Percentiles rank a stretch among this genome's conserved stretches.
Evolutionary conservation across 768 basidiomycete species (phyloP).

Genomic region (Cyathus striatus): DNA sequence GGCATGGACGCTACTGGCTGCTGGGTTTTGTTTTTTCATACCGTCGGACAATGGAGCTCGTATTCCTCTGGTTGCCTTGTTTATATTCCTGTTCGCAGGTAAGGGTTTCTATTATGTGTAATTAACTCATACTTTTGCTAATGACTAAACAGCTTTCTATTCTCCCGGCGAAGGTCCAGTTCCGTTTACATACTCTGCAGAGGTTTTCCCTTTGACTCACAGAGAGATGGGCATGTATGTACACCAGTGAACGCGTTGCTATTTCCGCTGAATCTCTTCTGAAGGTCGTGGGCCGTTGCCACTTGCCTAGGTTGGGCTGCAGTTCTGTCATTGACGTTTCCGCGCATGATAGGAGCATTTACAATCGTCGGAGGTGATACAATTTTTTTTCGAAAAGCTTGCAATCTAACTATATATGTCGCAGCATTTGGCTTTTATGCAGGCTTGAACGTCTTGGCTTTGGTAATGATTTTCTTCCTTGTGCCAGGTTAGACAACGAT

Average conservation of each 20-base stretch:
- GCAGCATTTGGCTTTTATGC: constrained; percentile 51
- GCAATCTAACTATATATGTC: too few relatives aligned
- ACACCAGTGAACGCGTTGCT: too few relatives aligned
- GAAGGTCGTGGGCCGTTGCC: constrained; percentile 50
- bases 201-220: constrained; percentile 83
- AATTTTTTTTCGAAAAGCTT: too few relatives aligned
- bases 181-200: constrained; percentile 87
- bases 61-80: constrained; percentile 37
- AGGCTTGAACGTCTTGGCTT: constrained; percentile 40
- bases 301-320: constrained; percentile 45
- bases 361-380: constrained; percentile 22
- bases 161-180: constrained; percentile 89
- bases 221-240: constrained; percentile 58
- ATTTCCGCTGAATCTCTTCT: constrained; percentile 16
- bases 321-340: constrained; percentile 41
- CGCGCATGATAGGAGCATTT: constrained; percentile 36
- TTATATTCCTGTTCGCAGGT: constrained; percentile 40
- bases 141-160: constrained; percentile 49
- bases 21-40: constrained; percentile 71
- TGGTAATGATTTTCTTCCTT: constrained; percentile 47
- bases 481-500: constrained; percentile 31
- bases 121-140: too few relatives aligned
- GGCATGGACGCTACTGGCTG: constrained; percentile 67
- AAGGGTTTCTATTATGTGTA: constrained; percentile 2
- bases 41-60: constrained; percentile 25